A percentile compares a stretch with the other conserved stretches of the same genome.
phyloP scores from a whole-genome alignment of 768 basidiomycete species.

The Naganishia antarctica region DNA sequence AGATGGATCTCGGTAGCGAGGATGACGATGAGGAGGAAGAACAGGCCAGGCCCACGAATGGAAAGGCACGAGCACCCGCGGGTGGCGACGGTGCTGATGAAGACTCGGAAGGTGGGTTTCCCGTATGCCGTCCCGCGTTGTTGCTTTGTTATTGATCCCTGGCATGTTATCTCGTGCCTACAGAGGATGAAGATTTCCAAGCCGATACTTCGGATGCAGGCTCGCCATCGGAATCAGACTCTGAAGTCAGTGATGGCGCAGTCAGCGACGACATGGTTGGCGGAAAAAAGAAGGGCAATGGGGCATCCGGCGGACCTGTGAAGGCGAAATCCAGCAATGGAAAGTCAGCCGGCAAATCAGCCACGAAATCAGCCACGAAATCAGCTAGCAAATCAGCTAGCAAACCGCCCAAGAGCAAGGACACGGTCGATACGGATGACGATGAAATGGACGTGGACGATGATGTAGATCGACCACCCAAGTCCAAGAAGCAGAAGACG shows the following conservation, averaged over 20 bases:
- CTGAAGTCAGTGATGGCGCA: slow-evolving; percentile 60
- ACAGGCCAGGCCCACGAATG: slow-evolving; percentile 65
- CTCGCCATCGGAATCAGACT: slow-evolving; percentile 74
- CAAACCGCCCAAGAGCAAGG: slow-evolving; percentile 36
- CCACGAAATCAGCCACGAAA: not conserved
- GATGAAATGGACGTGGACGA: slow-evolving; percentile 40
- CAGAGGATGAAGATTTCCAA: slow-evolving; percentile 82
- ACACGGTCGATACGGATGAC: slow-evolving; percentile 31
- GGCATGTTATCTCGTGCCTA: not conserved
- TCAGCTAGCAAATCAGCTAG: slow-evolving; percentile 20
- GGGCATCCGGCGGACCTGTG: not conserved
- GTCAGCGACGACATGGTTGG: slow-evolving; percentile 34
- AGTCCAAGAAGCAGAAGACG: slow-evolving; percentile 43
- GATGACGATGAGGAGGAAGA: slow-evolving; percentile 62
- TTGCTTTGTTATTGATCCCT: not conserved
- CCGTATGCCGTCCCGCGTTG: slow-evolving; percentile 12
- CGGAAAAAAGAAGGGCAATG: slow-evolving; percentile 15
- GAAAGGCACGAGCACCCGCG: slow-evolving; percentile 47
- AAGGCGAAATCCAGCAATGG: slow-evolving; percentile 11
- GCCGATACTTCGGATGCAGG: slow-evolving; percentile 78
- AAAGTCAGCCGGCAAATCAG: not conserved
- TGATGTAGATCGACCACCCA: slow-evolving; percentile 33
- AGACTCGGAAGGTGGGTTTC: slow-evolving; percentile 34
- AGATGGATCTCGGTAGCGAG: slow-evolving; percentile 57
- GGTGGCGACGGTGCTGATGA: slow-evolving; percentile 55